Evolutionary conservation across 2,329 filamentous ascomycete genomes (phyloP).

Genomic region (Cladosporium colombiae): DNA sequence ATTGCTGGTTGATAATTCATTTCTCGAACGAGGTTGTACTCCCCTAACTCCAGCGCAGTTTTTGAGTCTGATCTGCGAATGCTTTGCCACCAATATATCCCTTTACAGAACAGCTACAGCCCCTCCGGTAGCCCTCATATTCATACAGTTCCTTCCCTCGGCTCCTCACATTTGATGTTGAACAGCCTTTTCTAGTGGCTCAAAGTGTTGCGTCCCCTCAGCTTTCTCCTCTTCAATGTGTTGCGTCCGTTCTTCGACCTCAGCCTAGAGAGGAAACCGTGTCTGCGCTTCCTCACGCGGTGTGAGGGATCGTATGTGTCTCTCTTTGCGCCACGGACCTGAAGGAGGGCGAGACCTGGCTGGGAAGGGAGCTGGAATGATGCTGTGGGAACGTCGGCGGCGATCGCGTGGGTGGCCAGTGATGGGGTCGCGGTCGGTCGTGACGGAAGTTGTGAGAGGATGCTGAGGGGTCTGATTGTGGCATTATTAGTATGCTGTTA

Average conservation of each 20-base stretch:
- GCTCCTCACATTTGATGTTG: not conserved
- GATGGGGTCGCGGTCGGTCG: constrained; percentile 24
- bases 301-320: constrained; percentile 62
- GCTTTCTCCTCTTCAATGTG: constrained; percentile 54
- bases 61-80: not conserved
- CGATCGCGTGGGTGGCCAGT: constrained; percentile 14
- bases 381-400: constrained; percentile 23
- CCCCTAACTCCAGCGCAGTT: constrained; percentile 8
- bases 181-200: constrained; percentile 46
- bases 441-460: constrained; percentile 25
- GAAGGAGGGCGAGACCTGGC: constrained; percentile 39
- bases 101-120: not conserved
- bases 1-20: not conserved
- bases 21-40: not conserved
- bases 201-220: constrained; percentile 55
- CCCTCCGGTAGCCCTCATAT: not conserved
- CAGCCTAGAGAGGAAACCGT: constrained; percentile 59
- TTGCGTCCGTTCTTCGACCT: constrained; percentile 55
- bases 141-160: constrained; percentile 5
- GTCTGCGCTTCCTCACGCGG: constrained; percentile 60
- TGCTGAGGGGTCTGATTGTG: constrained; percentile 26
- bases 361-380: constrained; percentile 22
- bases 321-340: constrained; percentile 51
- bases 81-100: not conserved
- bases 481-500: not conserved